Conservation (phyloP, 768 basidiomycete genomes). For the Rossbeevera mucosa region DNA sequence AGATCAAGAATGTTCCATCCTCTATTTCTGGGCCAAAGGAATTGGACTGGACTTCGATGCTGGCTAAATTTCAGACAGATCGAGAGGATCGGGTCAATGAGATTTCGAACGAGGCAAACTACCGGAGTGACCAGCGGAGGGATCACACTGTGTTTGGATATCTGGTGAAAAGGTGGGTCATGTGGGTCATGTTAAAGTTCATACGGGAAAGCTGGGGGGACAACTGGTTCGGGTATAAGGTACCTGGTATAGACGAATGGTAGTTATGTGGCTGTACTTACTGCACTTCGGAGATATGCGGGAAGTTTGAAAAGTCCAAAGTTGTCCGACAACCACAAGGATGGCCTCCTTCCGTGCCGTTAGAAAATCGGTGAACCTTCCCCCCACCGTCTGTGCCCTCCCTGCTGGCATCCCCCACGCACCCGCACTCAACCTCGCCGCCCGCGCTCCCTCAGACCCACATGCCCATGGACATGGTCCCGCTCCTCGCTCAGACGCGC, state of each 20-base stretch:
- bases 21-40: not conserved
- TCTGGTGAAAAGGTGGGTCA: constrained; percentile 24
- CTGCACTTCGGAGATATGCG: constrained; percentile 40
- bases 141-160: constrained; percentile 16
- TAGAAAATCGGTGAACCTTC: constrained; percentile 78
- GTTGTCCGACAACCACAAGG: not conserved
- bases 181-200: constrained; percentile 21
- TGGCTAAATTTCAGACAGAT: constrained; percentile 23
- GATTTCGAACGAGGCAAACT: constrained; percentile 27
- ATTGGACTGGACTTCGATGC: constrained; percentile 12
- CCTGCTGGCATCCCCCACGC: constrained; percentile 77
- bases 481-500: constrained; percentile 56
- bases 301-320: constrained; percentile 6
- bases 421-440: constrained; percentile 68
- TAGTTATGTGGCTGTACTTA: constrained; percentile 24
- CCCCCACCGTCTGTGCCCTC: constrained; percentile 75
- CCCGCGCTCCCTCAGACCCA: constrained; percentile 54
- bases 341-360: constrained; percentile 71
- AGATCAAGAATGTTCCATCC: constrained; percentile 3
- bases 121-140: constrained; percentile 23
- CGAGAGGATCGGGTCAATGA: constrained; percentile 23
- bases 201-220: constrained; percentile 27
- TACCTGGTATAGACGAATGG: constrained; percentile 27
- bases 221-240: constrained; percentile 28
- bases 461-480: constrained; percentile 57